These are phyloP conservation scores for Fusarium armeniacum DNA, from an alignment of 2,329 filamentous ascomycete genomes.

Conservation along the genomic window DNA sequence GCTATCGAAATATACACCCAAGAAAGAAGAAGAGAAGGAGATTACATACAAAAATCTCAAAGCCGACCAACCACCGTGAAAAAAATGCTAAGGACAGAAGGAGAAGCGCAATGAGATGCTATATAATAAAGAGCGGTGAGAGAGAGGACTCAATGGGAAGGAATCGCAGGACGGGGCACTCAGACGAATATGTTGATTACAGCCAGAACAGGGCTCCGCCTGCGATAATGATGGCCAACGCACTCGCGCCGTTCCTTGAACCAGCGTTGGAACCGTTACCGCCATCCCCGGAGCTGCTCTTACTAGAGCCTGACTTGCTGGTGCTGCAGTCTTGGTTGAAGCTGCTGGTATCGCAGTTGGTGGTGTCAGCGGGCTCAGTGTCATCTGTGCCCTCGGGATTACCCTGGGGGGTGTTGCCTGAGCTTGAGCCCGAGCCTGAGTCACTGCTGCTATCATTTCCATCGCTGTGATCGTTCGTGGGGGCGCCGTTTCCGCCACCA, in stretches of 20 bases:
- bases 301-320: constrained; percentile 35
- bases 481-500: constrained; percentile 40
- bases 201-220: constrained; percentile 55
- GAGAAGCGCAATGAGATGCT: constrained; percentile 37
- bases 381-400: constrained; percentile 39
- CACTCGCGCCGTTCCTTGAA: constrained; percentile 54
- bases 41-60: constrained; percentile 46
- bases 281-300: constrained; percentile 52
- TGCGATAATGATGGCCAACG: constrained; percentile 57
- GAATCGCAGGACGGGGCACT: constrained; percentile 11
- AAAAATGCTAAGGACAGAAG: constrained; percentile 28
- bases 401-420: constrained; percentile 34
- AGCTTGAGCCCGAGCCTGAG: constrained; percentile 21
- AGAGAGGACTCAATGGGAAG: constrained; percentile 24
- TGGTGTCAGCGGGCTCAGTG: constrained; percentile 42
- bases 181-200: constrained; percentile 37
- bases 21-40: constrained; percentile 31
- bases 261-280: constrained; percentile 53
- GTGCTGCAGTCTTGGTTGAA: constrained; percentile 60
- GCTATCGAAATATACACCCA: constrained; percentile 44
- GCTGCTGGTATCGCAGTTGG: constrained; percentile 55
- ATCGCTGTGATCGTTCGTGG: constrained; percentile 42
- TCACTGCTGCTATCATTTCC: constrained; percentile 29
- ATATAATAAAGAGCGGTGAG: constrained; percentile 29
- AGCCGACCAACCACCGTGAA: constrained; percentile 35